Percentiles rank a stretch among this genome's conserved stretches.
Evolutionary conservation across 2,329 filamentous ascomycete genomes (phyloP).

Genomic region (Didymella pomorum): DNA sequence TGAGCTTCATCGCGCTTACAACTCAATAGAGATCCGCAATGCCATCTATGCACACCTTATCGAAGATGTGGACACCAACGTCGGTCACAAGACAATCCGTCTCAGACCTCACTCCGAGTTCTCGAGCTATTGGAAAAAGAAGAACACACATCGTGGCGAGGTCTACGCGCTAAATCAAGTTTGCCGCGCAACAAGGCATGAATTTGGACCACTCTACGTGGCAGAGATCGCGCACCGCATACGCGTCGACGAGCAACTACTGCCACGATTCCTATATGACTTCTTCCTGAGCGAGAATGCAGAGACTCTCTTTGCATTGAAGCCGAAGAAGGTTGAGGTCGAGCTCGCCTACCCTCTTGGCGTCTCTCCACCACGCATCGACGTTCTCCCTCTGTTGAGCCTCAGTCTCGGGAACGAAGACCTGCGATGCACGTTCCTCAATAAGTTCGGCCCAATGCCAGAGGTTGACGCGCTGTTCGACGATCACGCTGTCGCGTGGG

Average conservation of each 20-base stretch:
- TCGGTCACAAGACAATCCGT: slow-evolving; percentile 12
- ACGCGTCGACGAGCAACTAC: slow-evolving; percentile 1
- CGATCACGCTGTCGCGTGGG: slow-evolving; percentile 7
- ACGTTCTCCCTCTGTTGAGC: slow-evolving; percentile 3
- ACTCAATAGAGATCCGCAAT: slow-evolving; percentile 9
- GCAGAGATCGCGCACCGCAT: slow-evolving; percentile 11
- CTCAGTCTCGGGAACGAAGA: slow-evolving; percentile 7
- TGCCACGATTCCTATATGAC: slow-evolving; percentile 1
- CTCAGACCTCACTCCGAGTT: slow-evolving; percentile 11
- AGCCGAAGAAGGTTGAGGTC: slow-evolving; percentile 11
- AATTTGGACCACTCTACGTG: slow-evolving; percentile 15
- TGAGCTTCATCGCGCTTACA: not conserved
- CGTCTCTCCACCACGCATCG: not conserved
- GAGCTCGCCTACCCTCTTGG: slow-evolving; percentile 7
- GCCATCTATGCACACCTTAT: slow-evolving; percentile 12
- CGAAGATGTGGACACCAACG: slow-evolving; percentile 18
- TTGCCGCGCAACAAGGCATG: slow-evolving; percentile 7
- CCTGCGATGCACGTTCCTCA: slow-evolving; percentile 10
- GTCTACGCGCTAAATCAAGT: slow-evolving; percentile 13
- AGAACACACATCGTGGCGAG: slow-evolving; percentile 10
- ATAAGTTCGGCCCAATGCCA: slow-evolving; percentile 13
- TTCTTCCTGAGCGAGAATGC: not conserved
- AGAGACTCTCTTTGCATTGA: not conserved
- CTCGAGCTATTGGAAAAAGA: slow-evolving; percentile 9
- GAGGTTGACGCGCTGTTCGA: slow-evolving; percentile 5